Evolutionary conservation across 768 basidiomycete species (phyloP), one percentile per base, ranked within the genome.

Genomic region (Mycena kentingensis): DNA sequence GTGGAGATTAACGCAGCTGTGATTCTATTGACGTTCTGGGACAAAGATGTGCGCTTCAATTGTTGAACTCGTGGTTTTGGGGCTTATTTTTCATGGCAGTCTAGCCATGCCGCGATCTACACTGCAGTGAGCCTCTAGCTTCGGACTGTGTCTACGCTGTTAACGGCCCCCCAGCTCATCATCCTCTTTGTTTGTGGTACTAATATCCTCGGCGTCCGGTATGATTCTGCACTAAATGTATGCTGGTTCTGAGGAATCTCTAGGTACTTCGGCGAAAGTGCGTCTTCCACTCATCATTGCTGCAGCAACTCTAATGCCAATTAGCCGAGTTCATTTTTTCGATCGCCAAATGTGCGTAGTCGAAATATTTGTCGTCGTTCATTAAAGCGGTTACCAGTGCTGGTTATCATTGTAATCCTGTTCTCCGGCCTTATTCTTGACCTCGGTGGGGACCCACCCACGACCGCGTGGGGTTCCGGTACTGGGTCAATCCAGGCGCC

Each of bases 1-100:
- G 82, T 84, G n/a, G 88, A 90, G 70, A 77, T 93, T 49, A 83
- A 83, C 1, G 89, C 88, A 2, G 82, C 86, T 8, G 77, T 81
- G 13, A 77, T 91, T 45, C 67, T 93, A 10, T 72, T 91, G 50
- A 75, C 79, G 5, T 90, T 84, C 71, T 91, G 89, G 88, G 84
- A 88, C 67, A 57, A 68, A 25, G 72, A 85, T 58, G 83, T 84
- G 54, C 51, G 75, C 5, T 27, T n/a, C 36, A 4, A 41, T 51
- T 43, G 36, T 49, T 32, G 36, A 37, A 22, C 16, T 57, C 27
- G 26, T 5, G 51, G 25, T 25, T 31, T n/a, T n/a, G n/a, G n/a
- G n/a, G 42, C 39, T 50, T 11, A 28, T 27, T 16, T 19, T 19
- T n/a, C 24, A 34, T 15, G 44, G 32, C 58, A 84, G 82, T 59